Evolutionary conservation across 306 rosid species (phyloP), one percentile per base, ranked within the genome.

Genomic region (Astragalus glycyphyllos): DNA sequence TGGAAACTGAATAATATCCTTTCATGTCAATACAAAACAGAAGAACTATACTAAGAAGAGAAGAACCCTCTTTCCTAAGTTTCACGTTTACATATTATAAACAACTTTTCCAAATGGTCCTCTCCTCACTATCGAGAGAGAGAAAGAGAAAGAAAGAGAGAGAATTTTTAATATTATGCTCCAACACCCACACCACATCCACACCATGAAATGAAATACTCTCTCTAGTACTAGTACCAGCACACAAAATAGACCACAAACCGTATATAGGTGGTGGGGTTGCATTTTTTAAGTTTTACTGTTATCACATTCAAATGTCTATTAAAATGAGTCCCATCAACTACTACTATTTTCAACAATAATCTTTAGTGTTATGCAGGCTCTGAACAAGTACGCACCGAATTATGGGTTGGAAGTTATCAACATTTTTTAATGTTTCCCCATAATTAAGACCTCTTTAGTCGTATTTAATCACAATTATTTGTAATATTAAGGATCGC

Each of bases 1-100:
- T 60, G 45, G 68, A 75, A 77, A 62, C 85, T 78, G 87, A 84
- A 84, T 73, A 80, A 83, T 77, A 80, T 73, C 72, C 75, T 77
- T 80, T 88, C 97, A 84, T 84, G 83, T 86, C 88, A 79, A 68
- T 88, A 83, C 89, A 87, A 90, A 81, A 82, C 77, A 78, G 64
- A 77, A 80, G 79, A 29, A 81, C 84, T 76, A 67, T 73, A 69
- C 80, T 76, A 53, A 77, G 77, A 80, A 65, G 73, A 73, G 54
- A 26, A 26, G 3, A 26, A 26, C 31, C 31, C 16, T 59, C 42
- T 68, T 57, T 15, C 35, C 37, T 12, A 54, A 72, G 54, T 68
- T 89, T 85, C 76, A 80, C 85, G 80, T 82, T 86, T 75, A 26
- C 84, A 83, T 84, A 86, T 71, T 83, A 79, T 72, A 73, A 83